Conservation (phyloP, 441 rosid species). For the Jatropha podagrica region DNA sequence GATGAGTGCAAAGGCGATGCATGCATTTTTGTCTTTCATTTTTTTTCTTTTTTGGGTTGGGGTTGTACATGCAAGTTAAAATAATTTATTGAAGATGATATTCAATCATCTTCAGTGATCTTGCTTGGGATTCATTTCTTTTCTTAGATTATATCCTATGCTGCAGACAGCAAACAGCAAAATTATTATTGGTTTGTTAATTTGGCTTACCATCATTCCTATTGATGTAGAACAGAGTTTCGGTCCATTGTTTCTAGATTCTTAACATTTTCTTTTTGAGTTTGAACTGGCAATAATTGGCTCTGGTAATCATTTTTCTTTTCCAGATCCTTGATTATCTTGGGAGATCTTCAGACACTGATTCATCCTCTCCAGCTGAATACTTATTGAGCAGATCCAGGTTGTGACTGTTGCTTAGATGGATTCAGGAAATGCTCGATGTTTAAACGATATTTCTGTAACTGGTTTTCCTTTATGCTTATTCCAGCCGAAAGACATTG, state of each 20-base stretch:
- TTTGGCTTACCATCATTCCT: not conserved
- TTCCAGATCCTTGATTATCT: slow-evolving; percentile 81
- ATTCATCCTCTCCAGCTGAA: slow-evolving; percentile 78
- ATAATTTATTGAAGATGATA: not conserved
- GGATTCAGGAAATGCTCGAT: slow-evolving; percentile 17
- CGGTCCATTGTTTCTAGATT: not conserved
- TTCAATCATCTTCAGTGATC: not conserved
- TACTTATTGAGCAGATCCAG: slow-evolving; percentile 87
- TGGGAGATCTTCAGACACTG: slow-evolving; percentile 81
- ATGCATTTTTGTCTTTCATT: not conserved
- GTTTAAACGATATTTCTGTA: slow-evolving; percentile 18
- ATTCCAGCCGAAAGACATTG: slow-evolving; percentile 90
- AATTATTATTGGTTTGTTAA: not conserved
- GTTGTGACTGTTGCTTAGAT: slow-evolving; percentile 35
- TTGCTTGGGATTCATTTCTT: not conserved
- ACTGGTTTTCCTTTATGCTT: slow-evolving; percentile 30
- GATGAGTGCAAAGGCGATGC: not conserved
- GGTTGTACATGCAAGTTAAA: not conserved
- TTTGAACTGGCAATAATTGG: not conserved
- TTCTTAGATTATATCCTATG: not conserved
- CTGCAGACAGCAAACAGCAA: not conserved
- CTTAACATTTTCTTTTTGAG: not conserved
- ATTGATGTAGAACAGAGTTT: not conserved
- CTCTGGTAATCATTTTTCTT: slow-evolving; percentile 11
- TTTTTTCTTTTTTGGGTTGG: not conserved